Base-by-base conservation (phyloP, 1,139 yeast species). In the Pichia inconspicua region DNA sequence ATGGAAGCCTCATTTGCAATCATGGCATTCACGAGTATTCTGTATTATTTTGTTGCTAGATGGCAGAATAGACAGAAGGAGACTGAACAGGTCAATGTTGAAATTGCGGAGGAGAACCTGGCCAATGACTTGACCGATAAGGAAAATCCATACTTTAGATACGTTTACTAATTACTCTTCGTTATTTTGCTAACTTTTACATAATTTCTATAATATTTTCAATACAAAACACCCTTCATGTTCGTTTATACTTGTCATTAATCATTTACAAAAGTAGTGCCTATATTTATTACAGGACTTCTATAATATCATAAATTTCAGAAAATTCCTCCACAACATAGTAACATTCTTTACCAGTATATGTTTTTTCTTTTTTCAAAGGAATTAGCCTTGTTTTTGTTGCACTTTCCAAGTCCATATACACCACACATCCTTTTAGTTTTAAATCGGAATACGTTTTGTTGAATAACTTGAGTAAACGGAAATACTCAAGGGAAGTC, bases 1-100 rank as follows among this genome's bases (percentile, higher is more conserved):
- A 72, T 76, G 59, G 72, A 74, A 22, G 72, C 59, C 3, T 54
- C 69, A 5, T 64, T 35, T 35, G 35, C 43, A 31, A 45, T 48
- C 11, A 47, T 70, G 54, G 58, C 61, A 57, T 67, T 61, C 48
- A 61, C 66, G n/a, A 53, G 58, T 49, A 59, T 55, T 32, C 28
- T 60, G 46, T 51, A 58, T 44, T 27, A 39, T 39, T 8, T 27
- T 39, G 22, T 39, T 7, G 32, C 22, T 25, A 39, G 32, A 39
- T 27, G 31, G 32, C 41, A 39, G 12, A 39, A 39, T n/a, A 39
- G 27, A 39, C 41, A 39, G 25, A 39, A 39, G 19, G 32, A 39
- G 14, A 15, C 31, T 25, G 32, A 6, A 7, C 32, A 39, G 15
- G 32, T 39, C 8, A 14, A 39, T n/a, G 32, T 27, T 17, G n/a